A percentile compares a stretch with the other conserved stretches of the same genome.
Conservation (phyloP, 768 basidiomycete genomes). For the Leccinum broughii region DNA sequence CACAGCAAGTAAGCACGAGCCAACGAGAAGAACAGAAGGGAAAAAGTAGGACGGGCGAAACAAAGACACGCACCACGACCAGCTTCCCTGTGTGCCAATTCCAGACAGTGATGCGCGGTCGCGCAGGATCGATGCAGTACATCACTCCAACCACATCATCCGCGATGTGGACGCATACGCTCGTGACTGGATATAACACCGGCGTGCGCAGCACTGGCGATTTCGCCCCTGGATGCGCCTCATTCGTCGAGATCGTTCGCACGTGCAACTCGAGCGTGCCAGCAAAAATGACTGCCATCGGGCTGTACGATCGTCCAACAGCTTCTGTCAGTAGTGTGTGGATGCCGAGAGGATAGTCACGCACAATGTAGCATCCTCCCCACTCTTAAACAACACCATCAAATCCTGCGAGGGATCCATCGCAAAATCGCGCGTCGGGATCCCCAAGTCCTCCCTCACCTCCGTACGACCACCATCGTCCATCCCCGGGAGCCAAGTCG, state of each 20-base stretch:
- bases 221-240: slow-evolving; percentile 44
- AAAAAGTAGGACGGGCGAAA: too few relatives aligned
- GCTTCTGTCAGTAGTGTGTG: not conserved
- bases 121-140: slow-evolving; percentile 31
- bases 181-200: slow-evolving; percentile 25
- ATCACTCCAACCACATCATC: slow-evolving; percentile 55
- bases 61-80: slow-evolving; percentile 40
- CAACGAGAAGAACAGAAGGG: not conserved
- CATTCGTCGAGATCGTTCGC: slow-evolving; percentile 44
- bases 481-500: slow-evolving; percentile 23
- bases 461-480: slow-evolving; percentile 14
- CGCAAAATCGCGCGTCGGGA: slow-evolving; percentile 54
- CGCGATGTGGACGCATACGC: slow-evolving; percentile 49
- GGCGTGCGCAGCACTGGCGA: slow-evolving; percentile 28
- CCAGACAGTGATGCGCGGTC: slow-evolving; percentile 40
- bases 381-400: slow-evolving; percentile 42
- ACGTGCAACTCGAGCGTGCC: slow-evolving; percentile 40
- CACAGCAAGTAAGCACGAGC: not conserved
- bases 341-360: not conserved
- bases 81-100: slow-evolving; percentile 49
- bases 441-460: slow-evolving; percentile 37
- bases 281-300: slow-evolving; percentile 2
- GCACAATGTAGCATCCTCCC: slow-evolving; percentile 18
- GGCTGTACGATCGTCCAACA: slow-evolving; percentile 4
- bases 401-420: slow-evolving; percentile 69